Evolutionary conservation across 2,329 filamentous ascomycete genomes (phyloP).

Genomic region (Diaporthe longicolla): DNA sequence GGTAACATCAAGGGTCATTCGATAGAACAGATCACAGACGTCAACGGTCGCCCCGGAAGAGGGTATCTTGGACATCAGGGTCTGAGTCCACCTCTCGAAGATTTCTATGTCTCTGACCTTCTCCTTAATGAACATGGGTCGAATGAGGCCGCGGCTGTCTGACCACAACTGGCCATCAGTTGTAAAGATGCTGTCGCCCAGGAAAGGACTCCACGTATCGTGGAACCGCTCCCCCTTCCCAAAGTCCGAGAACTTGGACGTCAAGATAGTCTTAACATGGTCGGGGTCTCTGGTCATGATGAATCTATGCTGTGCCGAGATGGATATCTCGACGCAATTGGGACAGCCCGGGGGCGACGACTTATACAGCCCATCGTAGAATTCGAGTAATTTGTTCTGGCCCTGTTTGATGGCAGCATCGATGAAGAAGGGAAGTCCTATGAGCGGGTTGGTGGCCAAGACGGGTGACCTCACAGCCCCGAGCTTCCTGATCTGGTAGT

Average conservation of each 20-base stretch:
- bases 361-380: constrained; percentile 50
- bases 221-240: constrained; percentile 62
- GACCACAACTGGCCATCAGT: constrained; percentile 68
- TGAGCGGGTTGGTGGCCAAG: constrained; percentile 53
- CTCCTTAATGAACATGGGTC: constrained; percentile 66
- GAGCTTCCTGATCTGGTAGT: constrained; percentile 49
- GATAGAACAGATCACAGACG: constrained; percentile 74
- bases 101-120: constrained; percentile 65
- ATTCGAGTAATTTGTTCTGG: constrained; percentile 52
- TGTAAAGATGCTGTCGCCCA: constrained; percentile 71
- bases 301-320: constrained; percentile 52
- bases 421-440: constrained; percentile 51
- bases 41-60: constrained; percentile 68
- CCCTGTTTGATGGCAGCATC: constrained; percentile 49
- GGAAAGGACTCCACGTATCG: constrained; percentile 59
- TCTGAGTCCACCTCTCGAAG: constrained; percentile 72
- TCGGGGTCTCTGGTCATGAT: constrained; percentile 67
- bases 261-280: constrained; percentile 70
- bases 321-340: constrained; percentile 55
- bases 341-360: constrained; percentile 51
- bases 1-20: constrained; percentile 75
- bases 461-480: constrained; percentile 53
- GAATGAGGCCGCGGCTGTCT: constrained; percentile 65
- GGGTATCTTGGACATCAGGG: constrained; percentile 72
- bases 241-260: constrained; percentile 70